A percentile compares a stretch with the other conserved stretches of the same genome.
phyloP scores from a whole-genome alignment of 805 yeast genomes.

The Candida qinlingensis region DNA sequence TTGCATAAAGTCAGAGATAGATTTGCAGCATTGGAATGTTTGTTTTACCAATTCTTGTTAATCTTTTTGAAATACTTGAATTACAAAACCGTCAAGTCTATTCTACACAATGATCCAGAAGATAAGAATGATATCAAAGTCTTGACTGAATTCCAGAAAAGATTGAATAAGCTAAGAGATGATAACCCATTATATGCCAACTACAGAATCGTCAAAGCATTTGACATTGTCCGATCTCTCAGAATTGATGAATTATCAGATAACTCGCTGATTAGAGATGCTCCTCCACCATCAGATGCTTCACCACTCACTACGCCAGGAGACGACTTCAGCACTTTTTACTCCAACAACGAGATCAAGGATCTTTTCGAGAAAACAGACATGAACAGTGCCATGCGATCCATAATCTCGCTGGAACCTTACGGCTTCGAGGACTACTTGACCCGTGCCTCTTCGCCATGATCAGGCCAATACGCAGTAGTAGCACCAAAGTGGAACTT shows the following conservation, averaged over 20 bases:
- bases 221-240: constrained; percentile 5
- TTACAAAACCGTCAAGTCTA: constrained; percentile 12
- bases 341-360: constrained; percentile 9
- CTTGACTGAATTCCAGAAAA: neutral
- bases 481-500: neutral
- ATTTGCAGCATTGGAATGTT: constrained; percentile 16
- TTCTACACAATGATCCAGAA: constrained; percentile 2
- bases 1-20: constrained; percentile 9
- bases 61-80: constrained; percentile 20
- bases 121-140: constrained; percentile 1
- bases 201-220: constrained; percentile 4
- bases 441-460: too few relatives aligned
- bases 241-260: constrained; percentile 1
- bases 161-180: constrained; percentile 3
- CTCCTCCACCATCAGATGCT: neutral
- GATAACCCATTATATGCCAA: constrained; percentile 6
- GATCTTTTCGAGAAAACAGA: constrained; percentile 8
- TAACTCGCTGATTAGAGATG: neutral
- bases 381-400: neutral
- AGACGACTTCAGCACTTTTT: neutral
- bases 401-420: too few relatives aligned
- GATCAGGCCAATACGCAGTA: too few relatives aligned
- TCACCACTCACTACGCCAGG: neutral
- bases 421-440: neutral
- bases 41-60: constrained; percentile 17